Conservation (phyloP, 73 alveolate species). For the Paramecium caudatum region DNA sequence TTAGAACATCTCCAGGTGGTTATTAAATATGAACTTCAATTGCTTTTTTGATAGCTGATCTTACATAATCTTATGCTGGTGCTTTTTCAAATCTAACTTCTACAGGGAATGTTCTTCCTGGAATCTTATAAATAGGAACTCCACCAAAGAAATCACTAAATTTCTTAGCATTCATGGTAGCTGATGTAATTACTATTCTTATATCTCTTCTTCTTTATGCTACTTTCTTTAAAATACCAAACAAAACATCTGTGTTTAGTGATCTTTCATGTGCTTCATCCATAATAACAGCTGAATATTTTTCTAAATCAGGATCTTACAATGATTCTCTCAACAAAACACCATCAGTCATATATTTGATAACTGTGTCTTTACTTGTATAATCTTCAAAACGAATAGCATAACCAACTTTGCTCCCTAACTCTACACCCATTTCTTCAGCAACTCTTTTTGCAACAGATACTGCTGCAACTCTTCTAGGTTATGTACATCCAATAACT, state of each 20-base stretch:
- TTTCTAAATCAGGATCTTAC: conserved; percentile 98
- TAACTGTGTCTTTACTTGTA: conserved; percentile 93
- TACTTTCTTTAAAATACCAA: conserved; percentile 97
- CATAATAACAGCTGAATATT: conserved; percentile 97
- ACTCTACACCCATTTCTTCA: conserved; percentile 96
- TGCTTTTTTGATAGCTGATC: conserved; percentile 99
- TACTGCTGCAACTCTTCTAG: conserved; percentile 99
- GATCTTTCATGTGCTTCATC: conserved; percentile 99
- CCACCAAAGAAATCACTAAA: conserved; percentile 99
- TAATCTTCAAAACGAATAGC: conserved; percentile 99
- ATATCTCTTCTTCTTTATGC: conserved; percentile 95
- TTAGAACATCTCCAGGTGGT: conserved; percentile 97
- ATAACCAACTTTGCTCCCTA: conserved; percentile 98
- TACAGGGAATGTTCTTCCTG: conserved; percentile 99
- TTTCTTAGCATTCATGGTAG: conserved; percentile 99
- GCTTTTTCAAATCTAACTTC: conserved; percentile 92
- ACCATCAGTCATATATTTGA: conserved; percentile 99
- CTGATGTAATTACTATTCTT: conserved; percentile 99
- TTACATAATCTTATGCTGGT: conserved; percentile 99
- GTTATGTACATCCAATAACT: conserved; percentile 99
- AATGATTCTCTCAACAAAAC: conserved; percentile 99
- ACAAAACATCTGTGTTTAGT: conserved; percentile 99
- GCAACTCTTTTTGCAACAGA: conserved; percentile 99
- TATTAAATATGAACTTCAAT: conserved; percentile 97
- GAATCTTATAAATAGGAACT: conserved; percentile 98